Percentiles rank a stretch among this genome's conserved stretches.
These are phyloP conservation scores for Dimargaris xerosporica DNA, from an alignment of 192 early-diverging fungal species.

Conservation along the genomic window DNA sequence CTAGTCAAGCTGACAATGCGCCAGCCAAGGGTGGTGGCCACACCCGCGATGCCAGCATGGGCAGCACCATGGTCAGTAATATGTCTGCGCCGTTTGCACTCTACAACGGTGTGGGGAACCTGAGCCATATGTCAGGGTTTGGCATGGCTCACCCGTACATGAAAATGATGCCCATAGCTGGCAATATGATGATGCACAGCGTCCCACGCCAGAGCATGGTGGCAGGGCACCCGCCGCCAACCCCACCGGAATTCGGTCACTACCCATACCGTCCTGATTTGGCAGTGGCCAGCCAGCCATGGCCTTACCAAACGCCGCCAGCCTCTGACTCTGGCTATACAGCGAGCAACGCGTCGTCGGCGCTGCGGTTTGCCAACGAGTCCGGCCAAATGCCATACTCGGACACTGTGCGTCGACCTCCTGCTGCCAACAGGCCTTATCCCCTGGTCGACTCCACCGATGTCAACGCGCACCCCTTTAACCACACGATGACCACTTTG, in stretches of 20 bases:
- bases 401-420: too few relatives aligned
- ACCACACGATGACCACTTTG: too few relatives aligned
- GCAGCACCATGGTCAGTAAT: background rate
- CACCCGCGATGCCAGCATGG: background rate
- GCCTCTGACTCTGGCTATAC: too few relatives aligned
- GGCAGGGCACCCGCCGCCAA: background rate
- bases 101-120: background rate
- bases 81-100: background rate
- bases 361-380: too few relatives aligned
- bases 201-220: background rate
- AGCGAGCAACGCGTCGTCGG: too few relatives aligned
- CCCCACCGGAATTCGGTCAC: background rate
- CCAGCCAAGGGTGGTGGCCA: background rate
- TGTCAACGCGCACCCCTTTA: too few relatives aligned
- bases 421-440: too few relatives aligned
- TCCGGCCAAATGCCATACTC: too few relatives aligned
- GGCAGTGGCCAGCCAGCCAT: background rate
- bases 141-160: background rate
- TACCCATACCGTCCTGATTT: background rate
- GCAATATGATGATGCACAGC: background rate
- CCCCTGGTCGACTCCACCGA: too few relatives aligned
- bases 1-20: background rate
- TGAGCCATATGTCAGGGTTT: background rate
- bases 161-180: background rate
- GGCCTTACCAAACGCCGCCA: background rate